Evolutionary conservation across 2,329 filamentous ascomycete species (phyloP).

Genomic region (Phialophora expanda): DNA sequence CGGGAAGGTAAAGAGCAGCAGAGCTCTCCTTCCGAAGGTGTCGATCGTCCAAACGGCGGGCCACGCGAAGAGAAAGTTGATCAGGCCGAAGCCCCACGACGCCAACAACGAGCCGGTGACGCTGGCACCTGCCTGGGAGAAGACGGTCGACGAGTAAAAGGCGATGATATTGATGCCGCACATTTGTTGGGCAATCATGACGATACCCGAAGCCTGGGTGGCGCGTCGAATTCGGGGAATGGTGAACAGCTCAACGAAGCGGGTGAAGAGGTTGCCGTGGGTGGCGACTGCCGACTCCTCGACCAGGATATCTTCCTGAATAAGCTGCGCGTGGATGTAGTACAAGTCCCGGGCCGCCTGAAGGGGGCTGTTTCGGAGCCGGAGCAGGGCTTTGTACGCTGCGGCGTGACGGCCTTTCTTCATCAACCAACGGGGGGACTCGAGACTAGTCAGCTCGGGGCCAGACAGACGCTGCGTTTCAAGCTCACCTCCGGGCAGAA

Average conservation of each 20-base stretch:
- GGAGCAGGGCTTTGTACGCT: constrained; percentile 52
- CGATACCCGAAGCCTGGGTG: constrained; percentile 74
- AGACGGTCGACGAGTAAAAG: constrained; percentile 71
- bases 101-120: constrained; percentile 64
- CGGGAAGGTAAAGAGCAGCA: constrained; percentile 68
- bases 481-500: constrained; percentile 47
- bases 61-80: constrained; percentile 70
- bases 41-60: constrained; percentile 66
- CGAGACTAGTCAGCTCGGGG: not conserved
- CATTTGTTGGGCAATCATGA: constrained; percentile 81
- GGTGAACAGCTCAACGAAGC: constrained; percentile 61
- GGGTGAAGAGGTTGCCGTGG: constrained; percentile 63
- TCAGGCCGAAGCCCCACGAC: constrained; percentile 68
- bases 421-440: constrained; percentile 54
- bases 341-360: constrained; percentile 54
- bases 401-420: constrained; percentile 50
- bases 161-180: constrained; percentile 76
- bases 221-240: constrained; percentile 61
- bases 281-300: constrained; percentile 43
- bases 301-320: constrained; percentile 42
- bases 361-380: constrained; percentile 51
- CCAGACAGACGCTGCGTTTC: too few species aligned
- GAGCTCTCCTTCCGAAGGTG: constrained; percentile 68
- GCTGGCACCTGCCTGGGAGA: constrained; percentile 60
- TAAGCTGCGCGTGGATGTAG: constrained; percentile 51